A percentile compares a stretch with the other conserved stretches of the same genome.
phyloP scores from a whole-genome alignment of 73 alveolate genomes.

The Paramecium sonneborni region DNA sequence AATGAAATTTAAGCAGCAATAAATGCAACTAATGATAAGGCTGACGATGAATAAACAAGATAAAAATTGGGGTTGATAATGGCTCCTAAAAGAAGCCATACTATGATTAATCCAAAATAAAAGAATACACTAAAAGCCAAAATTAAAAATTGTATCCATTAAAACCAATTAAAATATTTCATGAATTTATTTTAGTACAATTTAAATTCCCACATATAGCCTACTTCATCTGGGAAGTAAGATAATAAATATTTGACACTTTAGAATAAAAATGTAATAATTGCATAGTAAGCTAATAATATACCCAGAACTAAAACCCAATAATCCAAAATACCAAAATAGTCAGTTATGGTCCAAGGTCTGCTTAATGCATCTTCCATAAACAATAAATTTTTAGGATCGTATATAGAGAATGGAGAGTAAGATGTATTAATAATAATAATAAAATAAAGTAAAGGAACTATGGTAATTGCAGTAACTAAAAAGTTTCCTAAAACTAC shows the following conservation, averaged over 20 bases:
- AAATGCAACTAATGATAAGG: background rate
- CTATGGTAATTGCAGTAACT: background rate
- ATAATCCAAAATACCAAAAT: background rate
- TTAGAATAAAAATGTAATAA: background rate
- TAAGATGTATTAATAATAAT: background rate
- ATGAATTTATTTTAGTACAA: background rate
- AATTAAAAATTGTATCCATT: background rate
- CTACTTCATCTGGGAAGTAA: conserved; percentile 39
- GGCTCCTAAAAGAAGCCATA: conserved; percentile 38
- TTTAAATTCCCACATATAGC: conserved; percentile 12
- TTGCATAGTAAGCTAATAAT: conserved; percentile 16
- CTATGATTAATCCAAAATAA: background rate
- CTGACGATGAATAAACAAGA: background rate
- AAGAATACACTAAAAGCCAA: conserved; percentile 9
- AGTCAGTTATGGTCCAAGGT: conserved; percentile 32
- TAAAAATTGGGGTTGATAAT: background rate
- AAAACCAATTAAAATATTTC: conserved; percentile 25
- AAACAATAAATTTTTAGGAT: background rate
- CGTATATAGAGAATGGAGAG: conserved; percentile 14
- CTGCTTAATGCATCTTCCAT: conserved; percentile 5
- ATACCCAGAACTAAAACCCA: conserved; percentile 18
- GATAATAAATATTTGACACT: background rate
- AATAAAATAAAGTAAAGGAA: background rate
- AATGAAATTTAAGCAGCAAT: background rate
- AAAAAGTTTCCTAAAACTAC: conserved; percentile 25